Evolutionary conservation across 2,329 filamentous ascomycete genomes (phyloP).

Genomic region (Clonostachys byssicola): DNA sequence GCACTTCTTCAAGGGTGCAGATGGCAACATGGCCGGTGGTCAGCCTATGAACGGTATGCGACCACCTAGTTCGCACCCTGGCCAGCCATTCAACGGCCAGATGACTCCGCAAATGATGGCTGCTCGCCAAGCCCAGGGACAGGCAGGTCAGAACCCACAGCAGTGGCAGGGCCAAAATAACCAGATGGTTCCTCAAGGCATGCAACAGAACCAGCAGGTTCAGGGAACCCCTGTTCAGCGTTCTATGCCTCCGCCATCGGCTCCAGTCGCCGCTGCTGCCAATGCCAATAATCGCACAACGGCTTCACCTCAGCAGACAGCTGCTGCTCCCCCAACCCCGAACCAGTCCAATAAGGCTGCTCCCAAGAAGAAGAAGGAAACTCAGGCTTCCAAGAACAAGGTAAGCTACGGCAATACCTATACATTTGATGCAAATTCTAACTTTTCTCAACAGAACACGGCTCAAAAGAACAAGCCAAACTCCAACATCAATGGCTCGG

Average conservation of each 20-base stretch:
- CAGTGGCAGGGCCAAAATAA: constrained; percentile 35
- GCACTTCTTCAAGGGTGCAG: constrained; percentile 56
- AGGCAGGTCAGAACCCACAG: constrained; percentile 21
- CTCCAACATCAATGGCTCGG: constrained; percentile 39
- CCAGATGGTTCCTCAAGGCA: constrained; percentile 31
- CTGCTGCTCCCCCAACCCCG: constrained; percentile 71
- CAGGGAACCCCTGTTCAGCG: constrained; percentile 72
- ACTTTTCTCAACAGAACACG: constrained; percentile 29
- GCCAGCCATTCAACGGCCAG: constrained; percentile 49
- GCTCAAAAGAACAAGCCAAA: constrained; percentile 58
- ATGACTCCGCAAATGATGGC: constrained; percentile 61
- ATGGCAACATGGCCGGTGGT: constrained; percentile 47
- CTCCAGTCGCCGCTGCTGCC: constrained; percentile 39
- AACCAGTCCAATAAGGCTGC: constrained; percentile 68
- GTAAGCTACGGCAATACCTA: constrained; percentile 35
- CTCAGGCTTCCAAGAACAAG: constrained; percentile 63
- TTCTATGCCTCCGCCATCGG: constrained; percentile 63
- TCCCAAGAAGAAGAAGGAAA: constrained; percentile 70
- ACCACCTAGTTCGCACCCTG: constrained; percentile 65
- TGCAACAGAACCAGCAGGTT: constrained; percentile 37
- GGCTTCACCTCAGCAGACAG: constrained; percentile 59
- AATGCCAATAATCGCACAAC: constrained; percentile 50
- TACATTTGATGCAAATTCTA: constrained; percentile 6
- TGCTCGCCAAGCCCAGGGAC: constrained; percentile 25
- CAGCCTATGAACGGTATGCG: constrained; percentile 59